Percentiles rank a stretch among this genome's conserved stretches.
Conservation (phyloP, 1,284 basidiomycete species). For the Leccinum insolens region DNA sequence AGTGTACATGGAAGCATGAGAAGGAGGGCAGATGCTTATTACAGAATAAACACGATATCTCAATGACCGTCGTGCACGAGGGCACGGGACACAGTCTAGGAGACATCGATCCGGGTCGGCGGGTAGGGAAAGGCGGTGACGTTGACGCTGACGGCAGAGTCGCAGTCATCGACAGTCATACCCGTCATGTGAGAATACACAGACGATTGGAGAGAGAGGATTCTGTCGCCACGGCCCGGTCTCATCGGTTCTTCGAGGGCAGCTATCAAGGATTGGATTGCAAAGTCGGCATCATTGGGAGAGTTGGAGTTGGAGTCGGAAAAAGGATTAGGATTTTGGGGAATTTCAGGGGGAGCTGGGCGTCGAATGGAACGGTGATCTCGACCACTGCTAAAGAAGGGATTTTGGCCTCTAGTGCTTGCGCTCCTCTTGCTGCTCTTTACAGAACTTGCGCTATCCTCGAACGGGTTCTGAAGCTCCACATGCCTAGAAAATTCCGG, state of each 20-base stretch:
- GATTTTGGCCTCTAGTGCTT: constrained; percentile 50
- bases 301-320: constrained; percentile 25
- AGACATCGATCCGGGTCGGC: constrained; percentile 17
- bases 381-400: constrained; percentile 61
- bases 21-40: constrained; percentile 4
- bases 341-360: constrained; percentile 32
- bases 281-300: constrained; percentile 10
- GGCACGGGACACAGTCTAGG: constrained; percentile 10
- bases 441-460: constrained; percentile 32
- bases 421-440: constrained; percentile 35
- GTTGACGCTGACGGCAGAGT: constrained; percentile 29
- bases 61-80: background rate
- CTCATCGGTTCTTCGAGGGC: constrained; percentile 54
- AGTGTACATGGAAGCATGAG: constrained; percentile 14
- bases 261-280: constrained; percentile 60
- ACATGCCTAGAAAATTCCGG: constrained; percentile 26
- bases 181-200: constrained; percentile 26
- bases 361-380: constrained; percentile 27
- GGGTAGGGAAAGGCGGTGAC: constrained; percentile 32
- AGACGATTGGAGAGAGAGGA: constrained; percentile 52
- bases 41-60: constrained; percentile 14
- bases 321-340: constrained; percentile 39
- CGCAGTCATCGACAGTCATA: constrained; percentile 22
- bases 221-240: constrained; percentile 44
- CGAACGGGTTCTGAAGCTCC: constrained; percentile 44